phyloP scores from a whole-genome alignment of 2,329 filamentous ascomycete genomes.

The Alternaria viburni region DNA sequence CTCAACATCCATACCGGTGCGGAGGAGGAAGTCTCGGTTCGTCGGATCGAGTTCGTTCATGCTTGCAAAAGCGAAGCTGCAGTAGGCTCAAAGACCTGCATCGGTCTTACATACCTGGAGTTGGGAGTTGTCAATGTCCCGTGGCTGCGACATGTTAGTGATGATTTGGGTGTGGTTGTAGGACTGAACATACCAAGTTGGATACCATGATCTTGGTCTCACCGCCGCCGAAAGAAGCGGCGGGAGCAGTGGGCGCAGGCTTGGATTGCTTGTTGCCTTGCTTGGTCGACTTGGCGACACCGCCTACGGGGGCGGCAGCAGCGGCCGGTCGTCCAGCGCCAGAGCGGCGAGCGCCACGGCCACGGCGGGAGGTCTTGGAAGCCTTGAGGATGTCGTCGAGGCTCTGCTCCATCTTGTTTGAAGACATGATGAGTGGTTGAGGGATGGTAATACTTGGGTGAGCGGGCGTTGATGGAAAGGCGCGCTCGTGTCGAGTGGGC shows the following conservation, averaged over 20 bases:
- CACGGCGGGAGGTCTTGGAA: slow-evolving; percentile 55
- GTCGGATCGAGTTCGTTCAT: slow-evolving; percentile 44
- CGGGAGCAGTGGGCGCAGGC: slow-evolving; percentile 69
- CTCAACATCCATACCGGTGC: slow-evolving; percentile 32
- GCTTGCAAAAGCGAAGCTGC: slow-evolving; percentile 39
- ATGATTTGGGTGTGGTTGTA: not conserved
- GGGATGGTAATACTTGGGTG: slow-evolving; percentile 18
- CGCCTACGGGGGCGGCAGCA: slow-evolving; percentile 76
- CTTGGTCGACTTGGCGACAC: slow-evolving; percentile 79
- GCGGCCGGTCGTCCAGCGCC: slow-evolving; percentile 60
- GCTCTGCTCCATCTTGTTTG: slow-evolving; percentile 90
- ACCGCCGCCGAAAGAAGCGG: slow-evolving; percentile 65
- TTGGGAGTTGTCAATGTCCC: slow-evolving; percentile 94
- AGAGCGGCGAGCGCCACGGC: slow-evolving; percentile 54
- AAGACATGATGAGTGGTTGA: slow-evolving; percentile 33
- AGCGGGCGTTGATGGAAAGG: slow-evolving; percentile 16
- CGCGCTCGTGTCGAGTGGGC: slow-evolving; percentile 17
- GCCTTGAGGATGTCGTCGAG: slow-evolving; percentile 96
- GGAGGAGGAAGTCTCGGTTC: slow-evolving; percentile 25
- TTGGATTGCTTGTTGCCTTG: slow-evolving; percentile 61
- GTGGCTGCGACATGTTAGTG: slow-evolving; percentile 72
- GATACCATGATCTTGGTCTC: slow-evolving; percentile 98
- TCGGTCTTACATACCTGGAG: slow-evolving; percentile 99
- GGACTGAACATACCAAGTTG: slow-evolving; percentile 78
- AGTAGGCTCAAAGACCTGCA: slow-evolving; percentile 51